Conservation (phyloP, 73 alveolate genomes). For the Paramecium sonneborni region DNA sequence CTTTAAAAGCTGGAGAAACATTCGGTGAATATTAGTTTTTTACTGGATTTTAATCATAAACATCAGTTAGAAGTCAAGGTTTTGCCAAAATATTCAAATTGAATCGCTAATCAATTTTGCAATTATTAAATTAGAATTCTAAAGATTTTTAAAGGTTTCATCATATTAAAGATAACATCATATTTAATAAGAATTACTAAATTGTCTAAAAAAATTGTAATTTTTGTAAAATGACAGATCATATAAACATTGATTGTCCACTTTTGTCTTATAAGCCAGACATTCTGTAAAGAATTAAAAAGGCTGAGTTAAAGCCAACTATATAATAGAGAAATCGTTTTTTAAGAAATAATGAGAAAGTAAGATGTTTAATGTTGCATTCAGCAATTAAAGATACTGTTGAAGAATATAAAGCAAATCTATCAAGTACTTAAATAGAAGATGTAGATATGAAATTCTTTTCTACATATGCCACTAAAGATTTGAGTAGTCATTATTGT, state of each 20-base stretch:
- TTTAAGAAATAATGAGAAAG: not conserved
- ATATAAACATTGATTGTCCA: not conserved
- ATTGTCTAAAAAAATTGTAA: not conserved
- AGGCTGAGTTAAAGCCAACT: not conserved
- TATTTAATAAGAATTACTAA: not conserved
- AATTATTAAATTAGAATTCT: not conserved
- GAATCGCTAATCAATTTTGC: not conserved
- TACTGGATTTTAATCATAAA: constrained; percentile 4
- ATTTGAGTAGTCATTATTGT: not conserved
- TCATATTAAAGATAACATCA: not conserved
- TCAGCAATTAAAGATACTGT: not conserved
- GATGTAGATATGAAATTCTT: constrained; percentile 3
- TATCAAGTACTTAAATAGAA: not conserved
- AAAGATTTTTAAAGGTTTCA: constrained; percentile 36
- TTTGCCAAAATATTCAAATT: constrained; percentile 13
- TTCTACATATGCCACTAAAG: not conserved
- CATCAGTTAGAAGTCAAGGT: not conserved
- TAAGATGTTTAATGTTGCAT: not conserved
- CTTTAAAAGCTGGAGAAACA: not conserved
- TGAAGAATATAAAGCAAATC: constrained; percentile 5
- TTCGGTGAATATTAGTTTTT: constrained; percentile 37
- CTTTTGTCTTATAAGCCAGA: not conserved
- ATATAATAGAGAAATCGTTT: not conserved
- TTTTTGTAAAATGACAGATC: not conserved
- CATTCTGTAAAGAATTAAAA: not conserved